Evolutionary conservation across 2,329 filamentous ascomycete species (phyloP).

Genomic region (Calonectria multiphialidica): DNA sequence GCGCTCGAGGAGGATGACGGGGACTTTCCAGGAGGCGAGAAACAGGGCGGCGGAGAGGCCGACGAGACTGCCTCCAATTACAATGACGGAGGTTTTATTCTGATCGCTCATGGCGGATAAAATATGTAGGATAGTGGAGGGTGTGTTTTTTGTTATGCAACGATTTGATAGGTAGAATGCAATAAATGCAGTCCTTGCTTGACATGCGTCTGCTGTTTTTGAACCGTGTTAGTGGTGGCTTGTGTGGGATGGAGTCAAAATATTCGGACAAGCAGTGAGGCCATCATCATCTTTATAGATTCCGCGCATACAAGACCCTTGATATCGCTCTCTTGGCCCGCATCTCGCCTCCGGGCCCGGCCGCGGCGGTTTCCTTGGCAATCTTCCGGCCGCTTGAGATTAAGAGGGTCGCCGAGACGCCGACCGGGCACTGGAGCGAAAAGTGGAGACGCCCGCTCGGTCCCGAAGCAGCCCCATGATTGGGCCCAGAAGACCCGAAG

Average conservation of each 20-base stretch:
- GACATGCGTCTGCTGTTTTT: not conserved
- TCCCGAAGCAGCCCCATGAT: not conserved
- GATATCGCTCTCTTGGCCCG: not conserved
- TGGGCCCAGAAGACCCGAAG: not conserved
- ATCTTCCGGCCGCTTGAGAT: not conserved
- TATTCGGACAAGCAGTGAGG: not conserved
- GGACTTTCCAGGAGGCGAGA: constrained; percentile 46
- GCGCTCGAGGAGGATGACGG: constrained; percentile 52
- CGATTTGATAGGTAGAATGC: not conserved
- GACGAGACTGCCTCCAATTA: constrained; percentile 55
- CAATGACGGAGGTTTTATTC: constrained; percentile 44
- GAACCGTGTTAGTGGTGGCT: not conserved
- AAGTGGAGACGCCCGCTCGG: constrained; percentile 2
- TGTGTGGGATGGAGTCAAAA: not conserved
- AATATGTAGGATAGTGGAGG: not conserved
- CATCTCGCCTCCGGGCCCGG: not conserved
- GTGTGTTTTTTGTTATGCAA: not conserved
- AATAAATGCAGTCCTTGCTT: not conserved
- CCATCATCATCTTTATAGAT: not conserved
- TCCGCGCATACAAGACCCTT: not conserved
- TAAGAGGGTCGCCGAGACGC: not conserved
- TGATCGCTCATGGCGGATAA: not conserved
- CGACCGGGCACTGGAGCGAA: not conserved
- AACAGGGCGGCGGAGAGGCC: constrained; percentile 54
- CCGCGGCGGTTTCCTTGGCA: not conserved